Evolutionary conservation across 1,139 yeast species (phyloP).

Genomic region (Saccharomyces pastorianus): DNA sequence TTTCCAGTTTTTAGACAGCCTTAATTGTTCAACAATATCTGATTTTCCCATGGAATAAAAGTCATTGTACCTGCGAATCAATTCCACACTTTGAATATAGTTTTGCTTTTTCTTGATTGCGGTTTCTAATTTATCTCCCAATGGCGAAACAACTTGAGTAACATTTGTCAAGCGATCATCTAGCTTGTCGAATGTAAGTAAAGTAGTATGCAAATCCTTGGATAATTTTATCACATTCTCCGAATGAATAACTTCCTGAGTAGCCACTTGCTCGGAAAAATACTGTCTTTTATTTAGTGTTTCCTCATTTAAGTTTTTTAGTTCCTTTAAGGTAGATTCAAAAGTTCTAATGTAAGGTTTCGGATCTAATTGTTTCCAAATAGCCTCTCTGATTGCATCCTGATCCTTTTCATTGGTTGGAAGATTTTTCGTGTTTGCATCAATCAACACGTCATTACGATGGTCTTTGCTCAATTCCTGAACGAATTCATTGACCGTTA

Average conservation of each 20-base stretch:
- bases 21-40: slow-evolving; percentile 49
- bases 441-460: slow-evolving; percentile 4
- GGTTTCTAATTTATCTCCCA: slow-evolving; percentile 66
- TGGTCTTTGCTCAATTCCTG: slow-evolving; percentile 75
- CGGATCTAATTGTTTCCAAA: slow-evolving; percentile 52
- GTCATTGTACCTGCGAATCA: slow-evolving; percentile 70
- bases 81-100: slow-evolving; percentile 62
- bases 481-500: slow-evolving; percentile 72
- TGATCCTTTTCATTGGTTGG: slow-evolving; percentile 1
- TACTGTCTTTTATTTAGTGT: slow-evolving; percentile 42
- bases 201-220: slow-evolving; percentile 36
- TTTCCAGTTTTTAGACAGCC: slow-evolving; percentile 32
- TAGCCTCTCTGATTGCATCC: slow-evolving; percentile 1
- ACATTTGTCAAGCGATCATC: slow-evolving; percentile 56
- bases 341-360: slow-evolving; percentile 91
- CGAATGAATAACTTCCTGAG: slow-evolving; percentile 61
- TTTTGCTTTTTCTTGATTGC: slow-evolving; percentile 73
- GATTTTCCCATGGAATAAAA: slow-evolving; percentile 54
- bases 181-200: slow-evolving; percentile 44
- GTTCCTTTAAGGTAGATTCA: slow-evolving; percentile 72
- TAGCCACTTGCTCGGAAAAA: slow-evolving; percentile 49
- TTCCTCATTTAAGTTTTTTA: slow-evolving; percentile 50
- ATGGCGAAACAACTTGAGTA: slow-evolving; percentile 57
- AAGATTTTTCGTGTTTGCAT: neutral
- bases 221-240: slow-evolving; percentile 55